Evolutionary conservation across 2,329 filamentous ascomycete genomes (phyloP), one percentile per base, ranked within the genome.

Genomic region (Cryphonectria parasitica): DNA sequence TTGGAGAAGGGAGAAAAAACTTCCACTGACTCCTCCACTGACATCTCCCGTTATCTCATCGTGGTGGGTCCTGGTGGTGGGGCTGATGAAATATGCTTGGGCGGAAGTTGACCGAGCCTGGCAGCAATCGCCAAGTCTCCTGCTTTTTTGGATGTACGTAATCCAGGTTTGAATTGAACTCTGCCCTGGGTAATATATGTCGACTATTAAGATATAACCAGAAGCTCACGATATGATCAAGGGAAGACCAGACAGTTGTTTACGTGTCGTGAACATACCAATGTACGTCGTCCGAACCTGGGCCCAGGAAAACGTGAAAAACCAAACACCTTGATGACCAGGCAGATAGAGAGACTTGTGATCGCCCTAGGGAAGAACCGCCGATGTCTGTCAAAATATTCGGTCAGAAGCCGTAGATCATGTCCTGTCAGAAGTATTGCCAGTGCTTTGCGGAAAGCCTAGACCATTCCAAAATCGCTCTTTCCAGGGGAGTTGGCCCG

Each of bases 1-100:
- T 49, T 54, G 66, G 54, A 62, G 58, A 34, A 58, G 49, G 64
- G 63, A 52, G 36, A 52, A 69, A 39, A 61, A 64, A 49, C 31
- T 62, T 49, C 66, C 68, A 66, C 54, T 68, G 60, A 68, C 22
- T 54, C 62, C 68, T 63, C 69, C 71, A 70, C 45, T 56, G 68
- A 49, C 61, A 60, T 66, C 56, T 54, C 68, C 62, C 61, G 64
- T 70, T 70, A 72, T 72, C 70, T 70, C 68, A 68, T 64, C 43
- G 60, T 25, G 41, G 64, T 68, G 43, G 60, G 43, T 36, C 69
- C 41, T 49, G n/a, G 43, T 8, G 39, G 67, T 69, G 70, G 67
- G 63, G 19, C 61, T 41, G 36, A 41, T 49, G 41, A 34, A 41
- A n/a, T 49, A 49, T 49, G 45, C 45, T 10, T 36, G 49, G 17